Conservation (phyloP, 1,284 basidiomycete species). For the Cystobasidiaceae sp. region DNA sequence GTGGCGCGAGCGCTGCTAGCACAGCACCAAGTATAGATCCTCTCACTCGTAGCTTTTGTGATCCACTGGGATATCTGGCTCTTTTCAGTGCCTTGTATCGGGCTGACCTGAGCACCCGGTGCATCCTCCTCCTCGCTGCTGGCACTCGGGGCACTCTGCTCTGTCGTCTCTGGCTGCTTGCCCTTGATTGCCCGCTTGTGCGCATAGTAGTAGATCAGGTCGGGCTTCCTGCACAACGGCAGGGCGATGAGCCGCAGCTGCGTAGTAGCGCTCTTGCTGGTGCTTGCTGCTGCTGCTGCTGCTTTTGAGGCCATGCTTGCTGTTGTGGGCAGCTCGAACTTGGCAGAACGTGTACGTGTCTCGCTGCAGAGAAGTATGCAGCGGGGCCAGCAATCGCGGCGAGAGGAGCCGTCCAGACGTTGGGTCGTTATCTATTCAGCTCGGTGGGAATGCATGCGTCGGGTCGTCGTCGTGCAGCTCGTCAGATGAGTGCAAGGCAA, state of each 20-base stretch:
- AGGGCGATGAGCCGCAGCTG: slow-evolving; percentile 27
- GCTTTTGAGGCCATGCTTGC: slow-evolving; percentile 16
- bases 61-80: neutral
- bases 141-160: neutral
- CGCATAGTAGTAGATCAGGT: slow-evolving; percentile 25
- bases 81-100: slow-evolving; percentile 1
- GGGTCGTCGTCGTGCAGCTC: no score
- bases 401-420: no score
- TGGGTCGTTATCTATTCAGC: no score
- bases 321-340: no score
- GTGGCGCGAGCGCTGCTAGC: no score
- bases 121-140: neutral
- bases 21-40: neutral
- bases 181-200: slow-evolving; percentile 27
- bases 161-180: slow-evolving; percentile 6
- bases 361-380: no score
- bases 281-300: no score
- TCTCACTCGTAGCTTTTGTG: slow-evolving; percentile 25
- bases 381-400: no score
- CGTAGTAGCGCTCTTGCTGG: slow-evolving; percentile 2
- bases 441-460: no score
- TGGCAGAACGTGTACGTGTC: no score
- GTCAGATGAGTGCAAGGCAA: no score
- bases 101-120: neutral
- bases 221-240: slow-evolving; percentile 21